A percentile compares a stretch with the other conserved stretches of the same genome.
These are phyloP conservation scores for Antrodiella citrinella DNA, from an alignment of 768 basidiomycete species.

Conservation along the genomic window DNA sequence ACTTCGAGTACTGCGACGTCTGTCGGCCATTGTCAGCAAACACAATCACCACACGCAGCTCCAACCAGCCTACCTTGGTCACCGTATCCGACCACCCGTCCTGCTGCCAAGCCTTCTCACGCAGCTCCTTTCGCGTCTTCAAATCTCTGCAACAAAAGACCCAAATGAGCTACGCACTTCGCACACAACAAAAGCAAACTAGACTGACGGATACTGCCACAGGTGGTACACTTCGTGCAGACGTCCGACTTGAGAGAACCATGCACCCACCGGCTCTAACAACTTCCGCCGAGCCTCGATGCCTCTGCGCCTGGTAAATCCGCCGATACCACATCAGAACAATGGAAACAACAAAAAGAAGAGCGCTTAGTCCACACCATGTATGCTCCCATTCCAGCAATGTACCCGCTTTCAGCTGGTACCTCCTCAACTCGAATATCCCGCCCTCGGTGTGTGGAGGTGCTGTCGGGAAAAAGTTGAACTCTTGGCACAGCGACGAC, in stretches of 20 bases:
- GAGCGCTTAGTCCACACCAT: constrained; percentile 65
- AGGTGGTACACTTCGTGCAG: constrained; percentile 90
- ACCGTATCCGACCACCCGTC: constrained; percentile 96
- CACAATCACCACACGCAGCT: neutral
- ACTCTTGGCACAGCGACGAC: constrained; percentile 83
- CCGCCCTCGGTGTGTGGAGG: constrained; percentile 85
- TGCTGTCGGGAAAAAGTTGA: constrained; percentile 89
- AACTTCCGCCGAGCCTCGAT: constrained; percentile 89
- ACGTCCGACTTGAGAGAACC: constrained; percentile 84
- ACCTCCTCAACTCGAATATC: constrained; percentile 87
- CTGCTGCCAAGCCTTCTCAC: constrained; percentile 89
- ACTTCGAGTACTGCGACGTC: constrained; percentile 82
- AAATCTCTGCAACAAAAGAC: constrained; percentile 41
- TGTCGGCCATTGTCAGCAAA: constrained; percentile 24
- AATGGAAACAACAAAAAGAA: neutral
- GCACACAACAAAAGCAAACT: constrained; percentile 1
- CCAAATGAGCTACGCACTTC: constrained; percentile 3
- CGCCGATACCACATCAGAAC: too few relatives aligned
- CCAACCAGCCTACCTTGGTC: constrained; percentile 53
- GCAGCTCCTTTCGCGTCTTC: constrained; percentile 70
- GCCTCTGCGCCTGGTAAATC: constrained; percentile 76
- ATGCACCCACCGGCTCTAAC: constrained; percentile 82
- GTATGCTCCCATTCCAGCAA: constrained; percentile 92
- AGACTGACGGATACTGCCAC: constrained; percentile 86
- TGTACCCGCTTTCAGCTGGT: constrained; percentile 82